Percentiles rank a stretch among this genome's conserved stretches.
Evolutionary conservation across 2,329 filamentous ascomycete species (phyloP).

Genomic region (Sclerotinia sclerotiorum): DNA sequence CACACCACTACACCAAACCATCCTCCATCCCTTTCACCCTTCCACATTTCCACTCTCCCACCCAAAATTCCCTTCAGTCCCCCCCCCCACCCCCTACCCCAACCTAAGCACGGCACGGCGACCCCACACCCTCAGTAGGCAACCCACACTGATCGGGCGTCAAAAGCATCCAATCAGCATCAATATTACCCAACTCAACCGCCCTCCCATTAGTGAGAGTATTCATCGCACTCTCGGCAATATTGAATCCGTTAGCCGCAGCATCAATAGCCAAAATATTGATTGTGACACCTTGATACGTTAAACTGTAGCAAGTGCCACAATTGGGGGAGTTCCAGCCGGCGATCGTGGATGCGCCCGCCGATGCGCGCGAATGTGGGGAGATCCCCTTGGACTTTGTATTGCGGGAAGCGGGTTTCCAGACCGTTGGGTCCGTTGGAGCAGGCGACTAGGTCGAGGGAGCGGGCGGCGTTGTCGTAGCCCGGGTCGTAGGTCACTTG

Average conservation of each 20-base stretch:
- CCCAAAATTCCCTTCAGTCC: too few relatives aligned
- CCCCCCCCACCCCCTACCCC: background rate
- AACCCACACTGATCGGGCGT: slow-evolving; percentile 46
- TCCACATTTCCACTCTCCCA: rapidly evolving
- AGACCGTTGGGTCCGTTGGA: slow-evolving; percentile 68
- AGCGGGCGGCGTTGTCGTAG: slow-evolving; percentile 62
- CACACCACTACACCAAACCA: slow-evolving; percentile 9
- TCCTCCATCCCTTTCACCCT: background rate
- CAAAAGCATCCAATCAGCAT: slow-evolving; percentile 51
- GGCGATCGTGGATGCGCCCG: slow-evolving; percentile 51
- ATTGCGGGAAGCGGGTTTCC: slow-evolving; percentile 47
- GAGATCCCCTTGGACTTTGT: slow-evolving; percentile 54
- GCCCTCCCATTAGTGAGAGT: slow-evolving; percentile 54
- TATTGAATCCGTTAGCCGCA: slow-evolving; percentile 53
- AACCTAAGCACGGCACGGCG: background rate
- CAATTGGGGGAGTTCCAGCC: slow-evolving; percentile 56
- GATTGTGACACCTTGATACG: slow-evolving; percentile 52
- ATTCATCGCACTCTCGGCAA: slow-evolving; percentile 57
- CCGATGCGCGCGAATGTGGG: slow-evolving; percentile 56
- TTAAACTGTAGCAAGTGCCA: slow-evolving; percentile 59
- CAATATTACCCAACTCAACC: slow-evolving; percentile 51
- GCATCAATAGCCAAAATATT: slow-evolving; percentile 58
- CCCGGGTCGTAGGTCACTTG: slow-evolving; percentile 70
- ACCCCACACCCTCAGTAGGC: background rate
- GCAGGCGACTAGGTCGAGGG: slow-evolving; percentile 61